Conservation (phyloP, 257 asterid species). For the Solanum tacnaense region DNA sequence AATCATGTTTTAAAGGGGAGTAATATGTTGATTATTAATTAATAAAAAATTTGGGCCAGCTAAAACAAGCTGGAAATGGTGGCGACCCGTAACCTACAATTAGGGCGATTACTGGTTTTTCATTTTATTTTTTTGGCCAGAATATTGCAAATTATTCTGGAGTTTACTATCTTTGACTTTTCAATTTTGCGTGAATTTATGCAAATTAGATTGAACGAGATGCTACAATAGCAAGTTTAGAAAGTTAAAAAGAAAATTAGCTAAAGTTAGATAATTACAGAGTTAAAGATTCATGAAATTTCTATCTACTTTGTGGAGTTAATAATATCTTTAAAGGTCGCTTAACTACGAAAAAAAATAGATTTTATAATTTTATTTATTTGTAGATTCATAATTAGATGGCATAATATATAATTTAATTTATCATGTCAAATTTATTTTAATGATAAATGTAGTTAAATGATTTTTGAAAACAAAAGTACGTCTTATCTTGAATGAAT, state of each 20-base stretch:
- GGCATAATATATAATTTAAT: too few species aligned
- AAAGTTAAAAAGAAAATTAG: not conserved
- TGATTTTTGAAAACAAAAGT: too few species aligned
- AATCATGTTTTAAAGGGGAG: not conserved
- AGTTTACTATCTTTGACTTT: not conserved
- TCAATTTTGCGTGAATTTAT: not conserved
- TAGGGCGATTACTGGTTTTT: not conserved
- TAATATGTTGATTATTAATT: not conserved
- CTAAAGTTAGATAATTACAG: too few species aligned
- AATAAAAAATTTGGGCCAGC: not conserved
- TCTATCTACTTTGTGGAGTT: too few species aligned
- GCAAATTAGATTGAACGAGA: not conserved
- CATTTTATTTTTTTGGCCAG: not conserved
- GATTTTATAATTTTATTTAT: too few species aligned
- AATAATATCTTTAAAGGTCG: too few species aligned
- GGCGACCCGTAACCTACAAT: not conserved
- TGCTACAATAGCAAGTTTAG: not conserved
- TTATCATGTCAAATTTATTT: too few species aligned
- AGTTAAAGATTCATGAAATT: too few species aligned
- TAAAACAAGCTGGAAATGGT: not conserved
- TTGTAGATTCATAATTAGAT: too few species aligned
- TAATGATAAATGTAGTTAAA: too few species aligned
- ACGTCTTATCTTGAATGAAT: accelerated
- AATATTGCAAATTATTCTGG: not conserved
- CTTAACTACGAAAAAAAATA: too few species aligned